Evolutionary conservation across 768 basidiomycete genomes (phyloP).

Genomic region (Tylopilus balloui): DNA sequence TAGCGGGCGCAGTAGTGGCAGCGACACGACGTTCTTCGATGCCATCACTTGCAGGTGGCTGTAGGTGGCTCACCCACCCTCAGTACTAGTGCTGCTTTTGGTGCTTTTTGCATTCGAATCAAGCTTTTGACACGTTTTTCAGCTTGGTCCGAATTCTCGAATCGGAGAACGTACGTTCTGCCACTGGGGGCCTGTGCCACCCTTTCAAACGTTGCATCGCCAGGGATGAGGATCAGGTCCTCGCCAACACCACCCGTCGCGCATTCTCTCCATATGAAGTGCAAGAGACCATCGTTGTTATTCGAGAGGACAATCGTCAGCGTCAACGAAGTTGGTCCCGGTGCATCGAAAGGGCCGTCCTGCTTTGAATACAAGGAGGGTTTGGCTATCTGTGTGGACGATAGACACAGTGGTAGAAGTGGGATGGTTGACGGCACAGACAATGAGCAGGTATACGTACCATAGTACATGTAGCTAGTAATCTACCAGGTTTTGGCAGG

Average conservation of each 20-base stretch:
- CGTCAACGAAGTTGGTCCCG: conserved; percentile 63
- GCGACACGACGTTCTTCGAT: background rate
- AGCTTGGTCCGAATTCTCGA: conserved; percentile 88
- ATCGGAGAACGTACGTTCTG: conserved; percentile 83
- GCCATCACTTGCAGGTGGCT: no score
- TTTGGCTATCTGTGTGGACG: conserved; percentile 27
- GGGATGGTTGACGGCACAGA: no score
- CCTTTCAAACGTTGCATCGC: conserved; percentile 77
- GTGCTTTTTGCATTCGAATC: no score
- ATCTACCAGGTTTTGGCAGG: no score
- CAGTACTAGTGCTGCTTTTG: no score
- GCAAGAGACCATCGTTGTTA: conserved; percentile 72
- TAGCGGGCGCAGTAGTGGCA: background rate
- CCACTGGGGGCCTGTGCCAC: conserved; percentile 63
- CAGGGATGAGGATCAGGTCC: conserved; percentile 84
- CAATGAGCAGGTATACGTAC: no score
- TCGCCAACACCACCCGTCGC: conserved; percentile 57
- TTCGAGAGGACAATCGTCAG: conserved; percentile 60
- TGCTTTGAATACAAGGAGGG: conserved; percentile 54
- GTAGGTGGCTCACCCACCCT: no score
- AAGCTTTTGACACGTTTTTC: no score
- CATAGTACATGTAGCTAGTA: no score
- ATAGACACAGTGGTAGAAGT: conserved; percentile 26
- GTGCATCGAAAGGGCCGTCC: conserved; percentile 71
- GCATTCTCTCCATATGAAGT: conserved; percentile 78